Conservation (phyloP, 148 eudicot genomes). For the Simmondsia chinensis region DNA sequence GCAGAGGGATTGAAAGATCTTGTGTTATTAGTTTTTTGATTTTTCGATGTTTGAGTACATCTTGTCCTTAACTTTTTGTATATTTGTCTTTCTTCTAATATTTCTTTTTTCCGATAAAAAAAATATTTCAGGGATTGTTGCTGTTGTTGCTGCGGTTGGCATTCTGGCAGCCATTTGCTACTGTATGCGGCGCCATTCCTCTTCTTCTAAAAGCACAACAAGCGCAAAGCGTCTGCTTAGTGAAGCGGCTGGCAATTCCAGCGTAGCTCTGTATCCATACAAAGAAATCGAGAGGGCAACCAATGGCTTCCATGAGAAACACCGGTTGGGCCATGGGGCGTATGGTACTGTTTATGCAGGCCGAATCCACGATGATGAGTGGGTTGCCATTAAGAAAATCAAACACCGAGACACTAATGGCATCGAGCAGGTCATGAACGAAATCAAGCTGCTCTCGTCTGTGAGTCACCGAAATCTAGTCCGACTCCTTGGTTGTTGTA, state of each 20-base stretch:
- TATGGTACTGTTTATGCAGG: conserved; percentile 91
- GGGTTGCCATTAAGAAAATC: conserved; percentile 70
- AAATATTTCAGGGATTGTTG: conserved; percentile 44
- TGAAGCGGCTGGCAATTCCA: conserved; percentile 61
- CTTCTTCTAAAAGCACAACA: conserved; percentile 20
- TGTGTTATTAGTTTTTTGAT: too few species aligned
- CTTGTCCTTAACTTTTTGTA: too few species aligned
- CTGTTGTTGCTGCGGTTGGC: conserved; percentile 41
- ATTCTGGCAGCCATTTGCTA: conserved; percentile 31
- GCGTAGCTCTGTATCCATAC: conserved; percentile 52
- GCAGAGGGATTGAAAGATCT: too few species aligned
- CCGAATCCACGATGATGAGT: conserved; percentile 49
- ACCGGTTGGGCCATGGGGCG: conserved; percentile 77
- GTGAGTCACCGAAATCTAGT: conserved; percentile 88
- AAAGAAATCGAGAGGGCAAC: conserved; percentile 81
- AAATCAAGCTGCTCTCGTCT: conserved; percentile 73
- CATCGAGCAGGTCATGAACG: conserved; percentile 85
- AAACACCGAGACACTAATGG: conserved; percentile 56
- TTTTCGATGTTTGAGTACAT: too few species aligned
- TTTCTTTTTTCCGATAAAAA: conserved; percentile 4
- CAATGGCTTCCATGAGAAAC: conserved; percentile 54
- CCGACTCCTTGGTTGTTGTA: conserved; percentile 84
- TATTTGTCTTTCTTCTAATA: too few species aligned
- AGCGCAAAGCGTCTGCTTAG: conserved; percentile 53
- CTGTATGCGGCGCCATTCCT: conserved; percentile 37